These are phyloP conservation scores for Pythium vanterpoolii DNA, from an alignment of 352 stramenopile species.

Conservation along the genomic window DNA sequence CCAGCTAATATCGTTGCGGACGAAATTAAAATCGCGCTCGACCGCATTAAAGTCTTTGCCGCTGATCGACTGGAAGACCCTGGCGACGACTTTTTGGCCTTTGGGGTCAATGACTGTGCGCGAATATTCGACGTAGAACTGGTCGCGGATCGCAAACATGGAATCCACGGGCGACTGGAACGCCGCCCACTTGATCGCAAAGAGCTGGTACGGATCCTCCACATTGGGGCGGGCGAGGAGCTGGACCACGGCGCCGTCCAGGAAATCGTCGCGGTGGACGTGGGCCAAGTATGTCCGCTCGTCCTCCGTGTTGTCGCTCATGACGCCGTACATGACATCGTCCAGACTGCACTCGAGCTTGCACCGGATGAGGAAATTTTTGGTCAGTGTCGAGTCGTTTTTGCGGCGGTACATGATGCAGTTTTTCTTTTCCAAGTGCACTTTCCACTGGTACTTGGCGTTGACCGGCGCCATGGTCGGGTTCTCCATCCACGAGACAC, in stretches of 20 bases:
- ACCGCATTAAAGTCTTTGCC: constrained; percentile 38
- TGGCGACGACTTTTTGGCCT: constrained; percentile 57
- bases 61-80: constrained; percentile 55
- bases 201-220: constrained; percentile 63
- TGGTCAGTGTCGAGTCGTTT: constrained; percentile 41
- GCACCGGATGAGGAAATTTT: constrained; percentile 51
- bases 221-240: constrained; percentile 38
- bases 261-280: constrained; percentile 66
- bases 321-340: constrained; percentile 63
- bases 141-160: constrained; percentile 60
- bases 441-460: constrained; percentile 62
- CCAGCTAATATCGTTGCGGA: constrained; percentile 46
- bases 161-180: constrained; percentile 72
- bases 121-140: constrained; percentile 54
- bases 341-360: constrained; percentile 73
- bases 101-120: constrained; percentile 55
- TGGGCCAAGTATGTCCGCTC: constrained; percentile 59
- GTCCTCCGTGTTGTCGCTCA: constrained; percentile 57
- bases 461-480: constrained; percentile 51
- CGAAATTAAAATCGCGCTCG: constrained; percentile 66
- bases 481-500: constrained; percentile 69
- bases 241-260: constrained; percentile 75
- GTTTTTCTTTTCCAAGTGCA: constrained; percentile 66
- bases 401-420: constrained; percentile 60
- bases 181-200: constrained; percentile 73